phyloP scores from a whole-genome alignment of 495 filamentous ascomycete genomes.

The Durotheca rogersii region DNA sequence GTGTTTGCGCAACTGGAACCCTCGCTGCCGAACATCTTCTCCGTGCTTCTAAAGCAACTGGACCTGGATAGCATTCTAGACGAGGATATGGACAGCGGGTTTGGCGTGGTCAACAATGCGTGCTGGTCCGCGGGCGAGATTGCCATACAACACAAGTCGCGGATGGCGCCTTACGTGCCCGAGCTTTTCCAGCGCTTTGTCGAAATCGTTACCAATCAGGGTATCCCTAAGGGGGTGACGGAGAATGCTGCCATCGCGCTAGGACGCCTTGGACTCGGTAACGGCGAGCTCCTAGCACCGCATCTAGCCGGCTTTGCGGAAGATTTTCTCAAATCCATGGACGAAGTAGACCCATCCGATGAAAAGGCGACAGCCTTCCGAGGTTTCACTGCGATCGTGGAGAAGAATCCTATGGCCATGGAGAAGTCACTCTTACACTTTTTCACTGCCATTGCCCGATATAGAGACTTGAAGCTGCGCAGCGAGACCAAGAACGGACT shows the following conservation, averaged over 20 bases:
- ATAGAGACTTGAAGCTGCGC: conserved; percentile 57
- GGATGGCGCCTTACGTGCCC: conserved; percentile 74
- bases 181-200: conserved; percentile 72
- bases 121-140: conserved; percentile 98
- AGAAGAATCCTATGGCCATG: conserved; percentile 88
- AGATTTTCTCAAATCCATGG: conserved; percentile 78
- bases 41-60: conserved; percentile 79
- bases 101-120: conserved; percentile 94
- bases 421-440: conserved; percentile 79
- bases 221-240: conserved; percentile 85
- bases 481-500: conserved; percentile 48
- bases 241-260: conserved; percentile 96
- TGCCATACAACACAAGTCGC: conserved; percentile 70
- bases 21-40: conserved; percentile 69
- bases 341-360: conserved; percentile 81
- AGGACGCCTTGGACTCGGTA: conserved; percentile 84
- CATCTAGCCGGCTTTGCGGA: conserved; percentile 78
- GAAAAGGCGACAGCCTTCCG: conserved; percentile 93
- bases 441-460: conserved; percentile 80
- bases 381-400: conserved; percentile 82
- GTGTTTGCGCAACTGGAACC: conserved; percentile 81
- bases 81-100: conserved; percentile 73
- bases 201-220: conserved; percentile 75
- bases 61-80: conserved; percentile 75
- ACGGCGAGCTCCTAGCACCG: conserved; percentile 72